Conservation (phyloP, 2,329 filamentous ascomycete genomes). For the Nemania abortiva region DNA sequence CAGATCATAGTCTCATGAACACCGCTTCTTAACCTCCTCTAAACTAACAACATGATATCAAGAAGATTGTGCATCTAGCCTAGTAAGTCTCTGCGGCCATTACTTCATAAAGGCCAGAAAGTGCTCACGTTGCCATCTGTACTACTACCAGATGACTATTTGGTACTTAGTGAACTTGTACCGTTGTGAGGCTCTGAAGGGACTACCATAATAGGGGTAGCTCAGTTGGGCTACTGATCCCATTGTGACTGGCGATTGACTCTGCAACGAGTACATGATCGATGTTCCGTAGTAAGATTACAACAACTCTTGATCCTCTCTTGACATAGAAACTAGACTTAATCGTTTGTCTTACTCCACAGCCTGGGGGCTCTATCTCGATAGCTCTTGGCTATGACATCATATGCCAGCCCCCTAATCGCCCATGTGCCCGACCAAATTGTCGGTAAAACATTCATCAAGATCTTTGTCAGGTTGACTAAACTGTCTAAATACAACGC, state of each 20-base stretch:
- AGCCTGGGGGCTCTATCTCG: background rate
- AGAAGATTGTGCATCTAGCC: no score
- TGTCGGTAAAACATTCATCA: slow-evolving; percentile 1
- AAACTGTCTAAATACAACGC: slow-evolving; percentile 3
- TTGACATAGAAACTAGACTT: background rate
- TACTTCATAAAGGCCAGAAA: no score
- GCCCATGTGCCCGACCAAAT: background rate
- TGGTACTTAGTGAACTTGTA: background rate
- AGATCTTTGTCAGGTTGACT: background rate
- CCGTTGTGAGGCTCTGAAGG: background rate
- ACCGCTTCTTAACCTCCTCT: no score
- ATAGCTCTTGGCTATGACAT: slow-evolving; percentile 31
- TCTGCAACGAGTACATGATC: background rate
- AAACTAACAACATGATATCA: no score
- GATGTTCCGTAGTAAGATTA: background rate
- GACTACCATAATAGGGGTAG: background rate
- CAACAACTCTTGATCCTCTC: background rate
- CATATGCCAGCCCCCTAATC: slow-evolving; percentile 10
- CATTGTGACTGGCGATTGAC: background rate
- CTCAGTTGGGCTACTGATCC: background rate
- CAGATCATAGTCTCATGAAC: no score
- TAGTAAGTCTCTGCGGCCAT: no score
- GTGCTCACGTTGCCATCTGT: no score
- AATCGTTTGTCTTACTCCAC: background rate
- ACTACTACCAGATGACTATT: background rate